A percentile compares a stretch with the other conserved stretches of the same genome.
These are phyloP conservation scores for Vinca minor DNA, from an alignment of 257 asterid species.

Conservation along the genomic window DNA sequence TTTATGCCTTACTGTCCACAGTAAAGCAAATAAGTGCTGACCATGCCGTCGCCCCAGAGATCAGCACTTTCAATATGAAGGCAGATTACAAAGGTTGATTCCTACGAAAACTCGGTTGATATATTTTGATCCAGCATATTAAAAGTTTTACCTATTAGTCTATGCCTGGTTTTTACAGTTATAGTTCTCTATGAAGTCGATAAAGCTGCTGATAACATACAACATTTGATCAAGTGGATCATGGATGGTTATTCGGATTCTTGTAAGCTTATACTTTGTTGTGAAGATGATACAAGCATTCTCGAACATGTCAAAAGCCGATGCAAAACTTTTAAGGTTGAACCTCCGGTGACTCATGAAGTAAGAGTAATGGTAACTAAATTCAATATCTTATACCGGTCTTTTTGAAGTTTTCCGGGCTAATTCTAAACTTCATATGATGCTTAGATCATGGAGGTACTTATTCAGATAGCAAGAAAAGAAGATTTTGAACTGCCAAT, in stretches of 20 bases:
- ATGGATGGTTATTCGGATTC: slow-evolving; percentile 80
- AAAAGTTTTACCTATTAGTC: not conserved
- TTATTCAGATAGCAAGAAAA: slow-evolving; percentile 61
- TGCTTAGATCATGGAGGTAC: slow-evolving; percentile 62
- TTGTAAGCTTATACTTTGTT: slow-evolving; percentile 66
- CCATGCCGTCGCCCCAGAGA: slow-evolving; percentile 53
- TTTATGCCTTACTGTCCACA: slow-evolving; percentile 60
- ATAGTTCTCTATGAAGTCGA: slow-evolving; percentile 68
- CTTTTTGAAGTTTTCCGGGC: not conserved
- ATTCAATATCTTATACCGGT: not conserved
- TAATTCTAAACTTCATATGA: not conserved
- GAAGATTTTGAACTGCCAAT: slow-evolving; percentile 67
- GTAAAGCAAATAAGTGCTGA: slow-evolving; percentile 61
- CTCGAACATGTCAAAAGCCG: slow-evolving; percentile 60
- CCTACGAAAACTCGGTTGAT: not conserved
- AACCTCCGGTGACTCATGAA: slow-evolving; percentile 60
- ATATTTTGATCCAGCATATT: not conserved
- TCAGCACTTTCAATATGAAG: slow-evolving; percentile 39
- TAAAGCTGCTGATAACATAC: slow-evolving; percentile 71
- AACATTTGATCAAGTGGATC: slow-evolving; percentile 73
- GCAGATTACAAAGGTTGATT: slow-evolving; percentile 59
- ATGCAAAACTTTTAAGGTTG: slow-evolving; percentile 48
- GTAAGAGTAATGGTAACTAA: slow-evolving; percentile 31
- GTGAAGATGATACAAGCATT: slow-evolving; percentile 60
- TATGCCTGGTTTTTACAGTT: slow-evolving; percentile 29